These are phyloP conservation scores for Phaseolus lunatus DNA, from an alignment of 306 rosid species.

Conservation along the genomic window DNA sequence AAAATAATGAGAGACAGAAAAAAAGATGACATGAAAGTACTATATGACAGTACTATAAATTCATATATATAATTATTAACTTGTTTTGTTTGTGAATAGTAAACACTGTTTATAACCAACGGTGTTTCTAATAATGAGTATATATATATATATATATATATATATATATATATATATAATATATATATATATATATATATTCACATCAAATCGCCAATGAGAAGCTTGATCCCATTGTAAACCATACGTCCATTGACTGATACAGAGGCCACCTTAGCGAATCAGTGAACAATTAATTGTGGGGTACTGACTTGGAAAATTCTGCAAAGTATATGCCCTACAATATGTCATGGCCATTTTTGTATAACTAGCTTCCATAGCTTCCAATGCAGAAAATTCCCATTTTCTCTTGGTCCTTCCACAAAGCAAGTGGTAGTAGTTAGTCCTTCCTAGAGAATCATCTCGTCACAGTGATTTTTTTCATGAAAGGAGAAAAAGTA, in stretches of 20 bases:
- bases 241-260: slow-evolving; percentile 40
- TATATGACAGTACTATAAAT: background rate
- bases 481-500: background rate
- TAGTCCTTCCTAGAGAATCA: slow-evolving; percentile 14
- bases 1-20: background rate
- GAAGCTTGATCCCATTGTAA: background rate
- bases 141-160: no score
- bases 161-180: no score
- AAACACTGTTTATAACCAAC: background rate
- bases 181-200: no score
- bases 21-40: background rate
- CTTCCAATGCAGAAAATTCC: background rate
- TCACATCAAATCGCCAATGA: slow-evolving; percentile 18
- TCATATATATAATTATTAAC: background rate
- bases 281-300: slow-evolving; percentile 47
- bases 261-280: slow-evolving; percentile 32
- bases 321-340: slow-evolving; percentile 42
- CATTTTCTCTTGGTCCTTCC: slow-evolving; percentile 32
- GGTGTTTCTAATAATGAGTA: background rate
- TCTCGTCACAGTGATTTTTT: background rate
- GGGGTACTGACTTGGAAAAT: slow-evolving; percentile 40
- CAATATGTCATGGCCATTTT: slow-evolving; percentile 42
- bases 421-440: slow-evolving; percentile 15
- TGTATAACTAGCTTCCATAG: slow-evolving; percentile 2
- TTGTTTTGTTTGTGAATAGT: slow-evolving; percentile 16